Evolutionary conservation across 2,329 filamentous ascomycete genomes (phyloP).

Genomic region (Botrytis paeoniae): DNA sequence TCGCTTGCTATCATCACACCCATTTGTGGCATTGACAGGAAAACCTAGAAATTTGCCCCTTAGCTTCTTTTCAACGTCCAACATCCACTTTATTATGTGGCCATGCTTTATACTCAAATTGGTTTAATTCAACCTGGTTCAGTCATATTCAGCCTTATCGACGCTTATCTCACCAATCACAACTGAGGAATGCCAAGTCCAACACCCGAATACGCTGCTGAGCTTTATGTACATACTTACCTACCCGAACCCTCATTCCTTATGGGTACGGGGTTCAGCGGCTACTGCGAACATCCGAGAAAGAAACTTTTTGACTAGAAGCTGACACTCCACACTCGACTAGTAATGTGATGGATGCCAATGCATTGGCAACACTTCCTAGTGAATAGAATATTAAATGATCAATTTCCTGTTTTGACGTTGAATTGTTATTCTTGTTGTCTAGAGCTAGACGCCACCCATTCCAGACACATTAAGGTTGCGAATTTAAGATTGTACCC

Average conservation of each 20-base stretch:
- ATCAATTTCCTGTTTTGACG: neutral
- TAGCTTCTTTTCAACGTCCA: neutral
- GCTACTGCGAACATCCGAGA: neutral
- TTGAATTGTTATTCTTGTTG: neutral
- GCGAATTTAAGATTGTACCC: neutral
- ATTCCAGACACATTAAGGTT: neutral
- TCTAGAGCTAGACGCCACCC: neutral
- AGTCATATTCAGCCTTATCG: neutral
- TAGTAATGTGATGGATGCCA: neutral
- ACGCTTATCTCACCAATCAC: neutral
- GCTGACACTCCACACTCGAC: neutral
- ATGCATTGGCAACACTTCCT: neutral
- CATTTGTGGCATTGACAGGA: neutral
- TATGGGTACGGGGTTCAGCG: neutral
- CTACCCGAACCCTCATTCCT: neutral
- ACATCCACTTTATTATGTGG: neutral
- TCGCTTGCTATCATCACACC: neutral
- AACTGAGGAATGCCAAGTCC: neutral
- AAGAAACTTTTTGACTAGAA: neutral
- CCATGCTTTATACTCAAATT: neutral
- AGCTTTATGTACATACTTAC: neutral
- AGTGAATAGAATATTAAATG: neutral
- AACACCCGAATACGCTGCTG: neutral
- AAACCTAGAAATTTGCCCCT: neutral
- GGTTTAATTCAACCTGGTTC: neutral